Evolutionary conservation across 176 grass and related monocot species (phyloP), one percentile per base, ranked within the genome.

Genomic region (Metroxylon sagu): DNA sequence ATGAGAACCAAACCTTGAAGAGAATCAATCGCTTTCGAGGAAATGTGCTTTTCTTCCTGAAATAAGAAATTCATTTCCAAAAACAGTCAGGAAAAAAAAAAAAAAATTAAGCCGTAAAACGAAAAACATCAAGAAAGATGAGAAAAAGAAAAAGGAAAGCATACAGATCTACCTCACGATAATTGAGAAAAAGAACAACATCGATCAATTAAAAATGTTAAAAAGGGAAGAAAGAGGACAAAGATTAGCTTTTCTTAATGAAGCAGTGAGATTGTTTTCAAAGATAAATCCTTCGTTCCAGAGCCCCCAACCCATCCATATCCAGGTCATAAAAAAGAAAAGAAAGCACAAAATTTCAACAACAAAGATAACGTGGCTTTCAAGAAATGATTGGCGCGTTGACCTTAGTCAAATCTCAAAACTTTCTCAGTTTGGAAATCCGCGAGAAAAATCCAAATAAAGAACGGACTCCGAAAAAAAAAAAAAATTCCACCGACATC

Each of bases 361-460:
- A 50, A 25, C 64, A 55, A 53, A 53, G 30, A 52, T 48, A 56
- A 39, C 69, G 53, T 14, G 49, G n/a, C 25, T 58, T 57, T n/a
- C 53, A 49, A 66, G 63, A 58, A 75, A 67, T 29, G 72, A 75
- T 58, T 74, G 21, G 16, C 56, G 49, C 6, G 59, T 79, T 79
- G 76, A 79, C 76, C 26, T 25, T 25, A 31, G 68, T 72, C 76
- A 79, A 79, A 65, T 66, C 53, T 29, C 43, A 67, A 72, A 64
- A 29, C 23, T 19, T 6, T 58, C 54, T 57, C 56, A 14, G 8
- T 43, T 43, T 43, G 35, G 12, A 60, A 18, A 60, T 31, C 58
- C 60, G 43, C 26, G 56, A 72, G 39, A 50, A 65, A 74, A 8
- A 63, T 64, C 25, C 25, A 43, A 74, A 29, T 52, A 29, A 16